Percentiles rank a stretch among this genome's conserved stretches.
phyloP scores from a whole-genome alignment of 305 asterid species.

The Stenogyne calaminthoides region DNA sequence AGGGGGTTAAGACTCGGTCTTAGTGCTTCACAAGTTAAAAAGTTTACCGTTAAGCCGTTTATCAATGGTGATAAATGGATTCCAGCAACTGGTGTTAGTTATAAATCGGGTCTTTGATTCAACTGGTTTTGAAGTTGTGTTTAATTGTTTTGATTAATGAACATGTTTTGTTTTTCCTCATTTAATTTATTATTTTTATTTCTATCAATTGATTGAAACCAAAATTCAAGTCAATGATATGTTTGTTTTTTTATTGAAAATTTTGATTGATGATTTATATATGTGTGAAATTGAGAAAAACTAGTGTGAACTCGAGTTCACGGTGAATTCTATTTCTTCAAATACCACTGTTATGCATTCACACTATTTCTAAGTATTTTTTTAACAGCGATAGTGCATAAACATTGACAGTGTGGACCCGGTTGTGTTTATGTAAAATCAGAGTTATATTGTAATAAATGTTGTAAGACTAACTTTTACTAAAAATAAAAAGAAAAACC shows the following conservation, averaged over 20 bases:
- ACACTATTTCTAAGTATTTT: no score
- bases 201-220: conserved; percentile 9
- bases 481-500: no score
- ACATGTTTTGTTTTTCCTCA: not conserved
- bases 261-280: no score
- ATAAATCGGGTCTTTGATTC: conserved; percentile 56
- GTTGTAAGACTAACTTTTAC: no score
- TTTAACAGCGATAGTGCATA: no score
- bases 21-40: conserved; percentile 37
- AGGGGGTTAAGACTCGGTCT: conserved; percentile 58
- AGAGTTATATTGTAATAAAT: no score
- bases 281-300: no score
- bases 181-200: conserved; percentile 22
- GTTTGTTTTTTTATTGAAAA: not conserved
- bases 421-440: no score
- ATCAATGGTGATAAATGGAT: conserved; percentile 61
- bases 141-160: conserved; percentile 19
- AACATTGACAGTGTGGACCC: no score
- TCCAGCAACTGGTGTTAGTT: conserved; percentile 44
- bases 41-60: conserved; percentile 61
- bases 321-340: no score
- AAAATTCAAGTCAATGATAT: not conserved
- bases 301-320: no score
- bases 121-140: conserved; percentile 5
- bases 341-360: no score